Conservation (phyloP, 2,329 filamentous ascomycete genomes). For the Colletotrichum siamense region DNA sequence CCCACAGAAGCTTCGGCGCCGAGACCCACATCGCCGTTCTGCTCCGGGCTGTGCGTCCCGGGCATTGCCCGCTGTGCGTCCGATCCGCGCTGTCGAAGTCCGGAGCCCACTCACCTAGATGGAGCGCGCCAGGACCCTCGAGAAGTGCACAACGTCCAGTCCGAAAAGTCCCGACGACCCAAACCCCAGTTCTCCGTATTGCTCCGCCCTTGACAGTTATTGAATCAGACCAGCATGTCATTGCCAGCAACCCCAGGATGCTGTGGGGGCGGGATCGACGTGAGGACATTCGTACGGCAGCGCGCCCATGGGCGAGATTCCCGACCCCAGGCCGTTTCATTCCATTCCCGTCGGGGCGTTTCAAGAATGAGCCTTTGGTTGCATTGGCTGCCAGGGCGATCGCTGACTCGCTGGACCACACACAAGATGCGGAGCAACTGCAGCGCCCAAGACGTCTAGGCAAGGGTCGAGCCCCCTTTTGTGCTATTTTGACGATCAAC, state of each 20-base stretch:
- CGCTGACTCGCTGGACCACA: constrained; percentile 1
- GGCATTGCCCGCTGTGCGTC: background rate
- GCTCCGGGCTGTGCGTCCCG: background rate
- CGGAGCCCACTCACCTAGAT: background rate
- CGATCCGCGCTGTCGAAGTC: background rate
- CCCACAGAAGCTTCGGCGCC: background rate
- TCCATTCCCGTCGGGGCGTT: constrained; percentile 4
- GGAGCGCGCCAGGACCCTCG: background rate
- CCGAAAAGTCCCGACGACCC: background rate
- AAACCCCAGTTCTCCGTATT: background rate
- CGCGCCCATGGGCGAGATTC: background rate
- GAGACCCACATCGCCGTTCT: background rate
- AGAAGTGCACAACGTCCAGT: background rate
- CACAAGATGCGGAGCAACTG: background rate
- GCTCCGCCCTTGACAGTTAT: background rate
- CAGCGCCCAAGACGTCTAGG: background rate
- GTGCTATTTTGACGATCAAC: constrained; percentile 16
- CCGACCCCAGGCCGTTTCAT: constrained; percentile 1
- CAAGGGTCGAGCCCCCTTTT: constrained; percentile 4
- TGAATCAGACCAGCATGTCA: background rate
- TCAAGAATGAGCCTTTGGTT: constrained; percentile 1
- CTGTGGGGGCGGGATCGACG: background rate
- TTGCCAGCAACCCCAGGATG: background rate
- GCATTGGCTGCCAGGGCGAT: background rate
- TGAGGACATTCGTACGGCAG: background rate